phyloP scores from a whole-genome alignment of 495 filamentous ascomycete genomes.

The Talaromyces borbonicus region DNA sequence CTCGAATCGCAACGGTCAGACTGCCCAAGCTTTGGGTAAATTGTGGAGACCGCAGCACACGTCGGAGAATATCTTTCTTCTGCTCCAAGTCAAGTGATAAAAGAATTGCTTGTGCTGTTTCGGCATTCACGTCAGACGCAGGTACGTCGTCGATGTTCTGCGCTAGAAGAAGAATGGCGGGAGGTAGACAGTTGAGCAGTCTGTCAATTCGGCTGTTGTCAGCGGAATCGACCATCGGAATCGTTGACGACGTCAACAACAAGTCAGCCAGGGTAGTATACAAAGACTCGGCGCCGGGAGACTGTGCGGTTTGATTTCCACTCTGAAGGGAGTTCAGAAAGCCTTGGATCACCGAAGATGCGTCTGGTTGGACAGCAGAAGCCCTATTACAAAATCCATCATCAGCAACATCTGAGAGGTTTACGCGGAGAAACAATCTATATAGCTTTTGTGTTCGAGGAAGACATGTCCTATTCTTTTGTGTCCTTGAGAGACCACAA shows the following conservation, averaged over 20 bases:
- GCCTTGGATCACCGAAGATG: conserved; percentile 63
- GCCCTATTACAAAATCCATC: conserved; percentile 23
- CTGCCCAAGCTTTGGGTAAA: conserved; percentile 78
- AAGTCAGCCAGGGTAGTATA: conserved; percentile 86
- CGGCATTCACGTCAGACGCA: conserved; percentile 55
- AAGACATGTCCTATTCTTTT: background rate
- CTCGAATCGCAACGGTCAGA: conserved; percentile 76
- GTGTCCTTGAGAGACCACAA: background rate
- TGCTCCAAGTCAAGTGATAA: conserved; percentile 63
- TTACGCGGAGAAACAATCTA: conserved; percentile 6
- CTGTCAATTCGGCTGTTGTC: conserved; percentile 55
- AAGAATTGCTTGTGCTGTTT: conserved; percentile 57
- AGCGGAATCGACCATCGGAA: conserved; percentile 64
- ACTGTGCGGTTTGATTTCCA: conserved; percentile 36
- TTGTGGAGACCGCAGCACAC: conserved; percentile 83
- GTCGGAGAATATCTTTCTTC: conserved; percentile 72
- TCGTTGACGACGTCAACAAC: conserved; percentile 61
- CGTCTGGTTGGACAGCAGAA: conserved; percentile 38
- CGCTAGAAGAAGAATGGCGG: conserved; percentile 57
- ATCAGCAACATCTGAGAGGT: conserved; percentile 12
- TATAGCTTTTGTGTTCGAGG: background rate
- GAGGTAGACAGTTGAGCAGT: conserved; percentile 68
- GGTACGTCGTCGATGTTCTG: conserved; percentile 50
- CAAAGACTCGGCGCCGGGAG: conserved; percentile 45
- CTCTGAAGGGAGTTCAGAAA: conserved; percentile 77